These are phyloP conservation scores for Claviceps humidiphila DNA, from an alignment of 2,329 filamentous ascomycete species.

Conservation along the genomic window DNA sequence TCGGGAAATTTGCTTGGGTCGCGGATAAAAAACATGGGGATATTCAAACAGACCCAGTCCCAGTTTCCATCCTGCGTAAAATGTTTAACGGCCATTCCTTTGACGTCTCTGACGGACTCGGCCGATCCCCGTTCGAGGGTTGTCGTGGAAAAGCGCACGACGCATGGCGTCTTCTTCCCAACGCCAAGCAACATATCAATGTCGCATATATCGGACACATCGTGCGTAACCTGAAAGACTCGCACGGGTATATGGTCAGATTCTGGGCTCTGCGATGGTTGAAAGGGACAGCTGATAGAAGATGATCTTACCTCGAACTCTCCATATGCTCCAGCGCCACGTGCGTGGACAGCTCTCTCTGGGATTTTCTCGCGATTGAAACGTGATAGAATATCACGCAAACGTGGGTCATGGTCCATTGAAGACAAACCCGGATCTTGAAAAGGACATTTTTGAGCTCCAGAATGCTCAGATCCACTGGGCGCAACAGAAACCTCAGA, in stretches of 20 bases:
- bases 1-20: constrained; percentile 63
- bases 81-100: constrained; percentile 45
- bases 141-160: constrained; percentile 58
- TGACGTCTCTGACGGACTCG: constrained; percentile 56
- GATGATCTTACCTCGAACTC: constrained; percentile 34
- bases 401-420: background rate
- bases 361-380: constrained; percentile 29
- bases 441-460: background rate
- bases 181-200: constrained; percentile 38
- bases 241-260: too few relatives aligned
- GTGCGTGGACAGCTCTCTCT: constrained; percentile 27
- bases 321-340: constrained; percentile 32
- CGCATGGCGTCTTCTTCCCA: constrained; percentile 42
- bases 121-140: constrained; percentile 53
- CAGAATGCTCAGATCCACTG: background rate
- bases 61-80: constrained; percentile 60
- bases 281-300: background rate
- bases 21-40: constrained; percentile 63
- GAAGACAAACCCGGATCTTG: background rate
- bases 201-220: constrained; percentile 41
- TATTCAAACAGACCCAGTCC: constrained; percentile 68
- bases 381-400: background rate
- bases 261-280: too few relatives aligned
- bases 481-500: background rate
- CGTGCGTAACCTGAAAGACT: constrained; percentile 28